Conservation (phyloP, 352 stramenopile genomes). For the Phytophthora palmivora region DNA sequence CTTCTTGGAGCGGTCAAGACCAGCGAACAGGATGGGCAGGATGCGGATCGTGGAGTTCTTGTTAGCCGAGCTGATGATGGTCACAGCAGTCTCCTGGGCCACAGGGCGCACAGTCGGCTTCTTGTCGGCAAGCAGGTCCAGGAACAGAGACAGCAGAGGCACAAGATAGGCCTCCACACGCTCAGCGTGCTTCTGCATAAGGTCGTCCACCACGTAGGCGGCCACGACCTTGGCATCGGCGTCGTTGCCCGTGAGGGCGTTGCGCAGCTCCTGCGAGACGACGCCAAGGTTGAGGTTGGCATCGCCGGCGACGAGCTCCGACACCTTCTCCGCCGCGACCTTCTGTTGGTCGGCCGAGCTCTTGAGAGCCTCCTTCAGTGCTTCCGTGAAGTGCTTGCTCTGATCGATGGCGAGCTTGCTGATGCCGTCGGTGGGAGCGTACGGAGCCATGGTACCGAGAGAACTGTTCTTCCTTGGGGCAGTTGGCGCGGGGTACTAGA, state of each 20-base stretch:
- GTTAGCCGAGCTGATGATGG: conserved; percentile 83
- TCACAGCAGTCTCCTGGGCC: conserved; percentile 79
- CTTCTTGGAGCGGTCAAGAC: conserved; percentile 89
- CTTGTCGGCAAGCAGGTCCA: conserved; percentile 89
- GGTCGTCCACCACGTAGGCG: conserved; percentile 79
- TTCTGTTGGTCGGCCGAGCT: conserved; percentile 75
- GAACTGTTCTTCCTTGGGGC: conserved; percentile 40
- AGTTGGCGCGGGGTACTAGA: conserved; percentile 31
- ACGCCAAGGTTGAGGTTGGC: conserved; percentile 78
- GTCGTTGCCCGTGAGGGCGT: conserved; percentile 58
- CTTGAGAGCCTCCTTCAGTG: conserved; percentile 82
- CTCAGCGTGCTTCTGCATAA: conserved; percentile 89
- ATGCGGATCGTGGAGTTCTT: conserved; percentile 88
- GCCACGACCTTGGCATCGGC: conserved; percentile 75
- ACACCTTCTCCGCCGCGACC: conserved; percentile 86
- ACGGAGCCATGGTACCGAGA: conserved; percentile 76
- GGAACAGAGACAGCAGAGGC: conserved; percentile 68
- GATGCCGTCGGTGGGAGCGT: conserved; percentile 82
- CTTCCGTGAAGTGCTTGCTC: conserved; percentile 92
- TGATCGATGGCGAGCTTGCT: conserved; percentile 89
- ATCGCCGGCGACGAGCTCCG: conserved; percentile 77
- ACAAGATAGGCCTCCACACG: conserved; percentile 81
- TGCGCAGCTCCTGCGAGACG: conserved; percentile 74
- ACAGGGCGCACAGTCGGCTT: conserved; percentile 74
- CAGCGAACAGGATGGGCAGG: conserved; percentile 93